Evolutionary conservation across 306 rosid genomes (phyloP).

Genomic region (Glycyrrhiza uralensis): DNA sequence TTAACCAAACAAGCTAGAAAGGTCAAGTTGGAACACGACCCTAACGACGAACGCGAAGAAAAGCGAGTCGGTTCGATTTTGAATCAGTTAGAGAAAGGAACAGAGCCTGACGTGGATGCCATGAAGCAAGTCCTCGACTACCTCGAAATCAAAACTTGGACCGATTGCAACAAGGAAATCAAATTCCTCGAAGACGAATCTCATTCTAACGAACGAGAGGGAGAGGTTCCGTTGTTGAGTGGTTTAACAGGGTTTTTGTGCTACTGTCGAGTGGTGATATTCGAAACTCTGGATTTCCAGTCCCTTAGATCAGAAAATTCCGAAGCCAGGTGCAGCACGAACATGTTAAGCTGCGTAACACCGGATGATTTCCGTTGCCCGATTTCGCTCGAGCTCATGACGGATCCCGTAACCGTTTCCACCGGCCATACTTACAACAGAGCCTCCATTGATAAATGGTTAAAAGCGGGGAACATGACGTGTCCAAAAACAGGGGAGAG

Average conservation of each 20-base stretch:
- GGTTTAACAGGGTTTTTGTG: conserved; percentile 49
- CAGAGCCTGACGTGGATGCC: background rate
- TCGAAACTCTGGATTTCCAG: conserved; percentile 46
- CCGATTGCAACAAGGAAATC: background rate
- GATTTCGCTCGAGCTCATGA: conserved; percentile 69
- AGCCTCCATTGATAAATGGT: conserved; percentile 64
- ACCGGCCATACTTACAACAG: conserved; percentile 89
- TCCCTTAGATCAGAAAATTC: background rate
- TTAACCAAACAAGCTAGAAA: conserved; percentile 45
- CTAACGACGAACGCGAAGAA: conserved; percentile 25
- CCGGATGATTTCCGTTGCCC: conserved; percentile 72
- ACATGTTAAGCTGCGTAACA: conserved; percentile 29
- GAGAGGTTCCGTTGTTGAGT: conserved; percentile 42
- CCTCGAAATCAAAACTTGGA: conserved; percentile 11
- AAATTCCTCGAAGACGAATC: conserved; percentile 5
- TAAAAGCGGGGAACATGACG: conserved; percentile 43
- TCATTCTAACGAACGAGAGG: conserved; percentile 19
- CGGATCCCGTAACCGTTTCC: conserved; percentile 70
- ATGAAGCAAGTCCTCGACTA: background rate
- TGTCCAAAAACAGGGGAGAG: conserved; percentile 75
- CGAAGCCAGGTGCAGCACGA: conserved; percentile 12
- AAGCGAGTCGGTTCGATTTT: conserved; percentile 31
- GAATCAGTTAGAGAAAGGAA: conserved; percentile 18
- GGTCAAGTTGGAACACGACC: conserved; percentile 32
- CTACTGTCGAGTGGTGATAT: conserved; percentile 57